Base-by-base conservation (phyloP, 2,329 filamentous ascomycete species). In the Colletotrichum theobromicola region DNA sequence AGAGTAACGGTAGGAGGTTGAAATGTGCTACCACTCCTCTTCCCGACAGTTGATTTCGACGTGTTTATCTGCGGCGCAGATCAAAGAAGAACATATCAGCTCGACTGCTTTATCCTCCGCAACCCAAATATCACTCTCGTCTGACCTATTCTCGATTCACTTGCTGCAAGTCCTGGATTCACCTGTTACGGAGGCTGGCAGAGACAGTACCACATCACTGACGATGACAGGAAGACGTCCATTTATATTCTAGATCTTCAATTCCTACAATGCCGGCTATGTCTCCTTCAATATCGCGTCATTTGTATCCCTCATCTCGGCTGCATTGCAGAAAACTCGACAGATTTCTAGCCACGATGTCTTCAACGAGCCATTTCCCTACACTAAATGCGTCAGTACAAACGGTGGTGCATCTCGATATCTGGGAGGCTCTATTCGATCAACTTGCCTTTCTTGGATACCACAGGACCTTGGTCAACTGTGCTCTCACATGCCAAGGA, bases 361-460 rank as follows among this genome's bases (percentile, higher is more conserved):
- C 10, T 21, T 21, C 3, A 2, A 18, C 42, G n/a, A 21, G 2
- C 9, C 3, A 13, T 21, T 21, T 50, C 1, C 10, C n/a, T 21
- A 50, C 6, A 0, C 24, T 50, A 6, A 13, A 21, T 50, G 42
- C 42, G 42, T 12, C 42, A n/a, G 42, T 50, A 50, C 21, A 50
- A n/a, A 0, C n/a, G 10, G 42, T 24, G 1, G 42, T 50, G 42
- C 42, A 64, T 7, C 34, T 60, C 1, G 70, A 50, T 15, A 53
- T 65, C 7, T 73, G 70, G 66, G 66, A 50, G 0, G 5, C 16
- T 10, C 12, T 75, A 7, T 60, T 72, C 15, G 32, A 46, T 7
- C 46, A 63, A 16, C 50, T 68, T 24, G 69, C 30, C 28, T 9
- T n/a, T 16, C 13, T n/a, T 18, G 46, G 58, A 4, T 42, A 24